Conservation (phyloP, 208 protist genomes). For the Zelonia costaricensis region DNA sequence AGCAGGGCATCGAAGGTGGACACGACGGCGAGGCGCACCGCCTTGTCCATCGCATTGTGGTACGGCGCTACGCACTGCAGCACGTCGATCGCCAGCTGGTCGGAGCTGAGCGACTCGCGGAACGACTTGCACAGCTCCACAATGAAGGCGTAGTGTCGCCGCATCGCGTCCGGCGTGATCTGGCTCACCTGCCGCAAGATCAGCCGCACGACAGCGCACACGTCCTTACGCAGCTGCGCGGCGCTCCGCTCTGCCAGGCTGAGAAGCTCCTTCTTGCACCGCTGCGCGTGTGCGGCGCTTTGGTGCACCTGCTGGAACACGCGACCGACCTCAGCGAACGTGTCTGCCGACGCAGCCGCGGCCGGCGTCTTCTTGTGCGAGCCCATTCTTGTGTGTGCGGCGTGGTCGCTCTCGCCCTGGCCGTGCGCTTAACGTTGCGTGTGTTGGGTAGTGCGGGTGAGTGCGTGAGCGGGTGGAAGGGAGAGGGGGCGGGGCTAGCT, state of each 20-base stretch:
- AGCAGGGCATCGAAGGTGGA: slow-evolving; percentile 70
- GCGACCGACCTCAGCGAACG: slow-evolving; percentile 39
- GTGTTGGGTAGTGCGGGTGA: no score
- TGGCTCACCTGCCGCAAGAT: slow-evolving; percentile 73
- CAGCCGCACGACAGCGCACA: slow-evolving; percentile 65
- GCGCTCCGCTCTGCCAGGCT: slow-evolving; percentile 4
- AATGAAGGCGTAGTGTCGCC: slow-evolving; percentile 81
- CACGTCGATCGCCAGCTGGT: slow-evolving; percentile 65
- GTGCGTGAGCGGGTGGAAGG: no score
- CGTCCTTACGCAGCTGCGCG: slow-evolving; percentile 22
- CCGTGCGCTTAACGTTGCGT: no score
- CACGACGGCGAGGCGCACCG: slow-evolving; percentile 80
- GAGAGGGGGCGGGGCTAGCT: no score
- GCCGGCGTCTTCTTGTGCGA: slow-evolving; percentile 4
- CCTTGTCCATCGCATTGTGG: slow-evolving; percentile 87
- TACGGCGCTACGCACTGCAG: slow-evolving; percentile 54
- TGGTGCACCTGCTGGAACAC: slow-evolving; percentile 85
- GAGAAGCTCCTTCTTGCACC: slow-evolving; percentile 63
- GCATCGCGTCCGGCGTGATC: slow-evolving; percentile 71
- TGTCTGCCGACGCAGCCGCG: background rate
- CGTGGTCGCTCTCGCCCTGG: no score
- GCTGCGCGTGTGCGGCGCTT: slow-evolving; percentile 69
- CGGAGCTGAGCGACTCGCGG: slow-evolving; percentile 51
- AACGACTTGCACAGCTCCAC: slow-evolving; percentile 62
- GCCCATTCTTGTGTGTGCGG: no score